A percentile compares a stretch with the other conserved stretches of the same genome.
Evolutionary conservation across 176 grass and related monocot genomes (phyloP).

Genomic region (Ensete ventricosum): DNA sequence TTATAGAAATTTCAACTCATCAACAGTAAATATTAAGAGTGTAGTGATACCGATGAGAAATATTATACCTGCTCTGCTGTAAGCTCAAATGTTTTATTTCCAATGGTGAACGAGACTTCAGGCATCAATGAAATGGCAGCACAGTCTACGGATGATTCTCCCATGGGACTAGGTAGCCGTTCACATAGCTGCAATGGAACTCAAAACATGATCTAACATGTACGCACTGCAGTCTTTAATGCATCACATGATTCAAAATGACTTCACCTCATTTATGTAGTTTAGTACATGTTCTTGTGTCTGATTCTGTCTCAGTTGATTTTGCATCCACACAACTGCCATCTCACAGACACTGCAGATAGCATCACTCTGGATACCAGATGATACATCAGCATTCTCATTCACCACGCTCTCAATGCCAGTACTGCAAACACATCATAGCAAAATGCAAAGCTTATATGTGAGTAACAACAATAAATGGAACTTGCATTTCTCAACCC

Average conservation of each 20-base stretch:
- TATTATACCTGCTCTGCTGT: conserved; percentile 40
- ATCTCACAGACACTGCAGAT: conserved; percentile 25
- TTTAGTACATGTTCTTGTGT: conserved; percentile 47
- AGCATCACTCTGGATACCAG: neutral
- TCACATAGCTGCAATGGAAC: conserved; percentile 43
- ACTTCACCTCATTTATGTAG: conserved; percentile 52
- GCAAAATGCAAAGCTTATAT: neutral
- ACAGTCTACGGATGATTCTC: conserved; percentile 50
- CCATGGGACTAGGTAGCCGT: conserved; percentile 40
- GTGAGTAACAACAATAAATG: neutral
- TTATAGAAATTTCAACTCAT: no score
- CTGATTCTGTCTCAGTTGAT: conserved; percentile 49
- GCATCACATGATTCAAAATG: neutral
- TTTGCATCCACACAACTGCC: conserved; percentile 71
- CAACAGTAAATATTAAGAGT: neutral
- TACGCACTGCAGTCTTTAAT: neutral
- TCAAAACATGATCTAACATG: neutral
- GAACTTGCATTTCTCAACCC: neutral
- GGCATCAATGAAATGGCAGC: conserved; percentile 23
- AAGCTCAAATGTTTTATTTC: conserved; percentile 48
- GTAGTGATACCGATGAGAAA: neutral
- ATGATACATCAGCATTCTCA: conserved; percentile 12
- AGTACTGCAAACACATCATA: neutral
- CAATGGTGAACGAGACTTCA: conserved; percentile 44
- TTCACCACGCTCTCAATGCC: conserved; percentile 18